Evolutionary conservation across 257 asterid species (phyloP), one percentile per base, ranked within the genome.

Genomic region (Solanum etuberosum): DNA sequence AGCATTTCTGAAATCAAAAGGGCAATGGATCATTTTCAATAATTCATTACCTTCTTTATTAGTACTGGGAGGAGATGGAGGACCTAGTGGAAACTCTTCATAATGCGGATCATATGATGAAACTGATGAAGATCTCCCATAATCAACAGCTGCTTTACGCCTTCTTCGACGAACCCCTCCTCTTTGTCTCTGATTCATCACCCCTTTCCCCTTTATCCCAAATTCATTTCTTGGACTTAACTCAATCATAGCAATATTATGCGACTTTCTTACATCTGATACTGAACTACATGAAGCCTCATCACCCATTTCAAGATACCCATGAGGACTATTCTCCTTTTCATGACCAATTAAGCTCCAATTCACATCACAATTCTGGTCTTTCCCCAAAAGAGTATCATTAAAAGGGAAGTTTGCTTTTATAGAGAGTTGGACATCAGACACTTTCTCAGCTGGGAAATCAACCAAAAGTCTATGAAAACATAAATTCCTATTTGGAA

Each of bases 231-330:
- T 31, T 7, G 54, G 86, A 83, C 29, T 68, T 73, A 82, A 80
- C 54, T 87, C 91, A 85, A 42, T 81, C 84, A 77, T 46, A 59
- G 35, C 87, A 89, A 83, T 48, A 86, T 83, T 93, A 5, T 63
- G 31, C 3, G 92, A 82, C 71, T 68, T 90, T 87, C 93, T 90
- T 16, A 88, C 90, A 90, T 92, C 94, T 12, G 95, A 94, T 31
- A 91, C 87, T 9, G 94, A 91, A 85, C 95, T 91, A 91, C 93
- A 90, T 1, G 95, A 95, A 57, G 92, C 98, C 87, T 93, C 98
- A 42, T 91, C 93, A 87, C 91, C 95, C 20, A 93, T 27, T 86
- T 91, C 94, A 89, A 92, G 87, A 94, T 89, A 70, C 70, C 83
- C 83, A 34, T 37, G 67, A 85, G 42, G 25, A 88, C 90, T 92